A percentile compares a stretch with the other conserved stretches of the same genome.
These are phyloP conservation scores for Penicillium simplicissimum DNA, from an alignment of 495 filamentous ascomycete species.

Conservation along the genomic window DNA sequence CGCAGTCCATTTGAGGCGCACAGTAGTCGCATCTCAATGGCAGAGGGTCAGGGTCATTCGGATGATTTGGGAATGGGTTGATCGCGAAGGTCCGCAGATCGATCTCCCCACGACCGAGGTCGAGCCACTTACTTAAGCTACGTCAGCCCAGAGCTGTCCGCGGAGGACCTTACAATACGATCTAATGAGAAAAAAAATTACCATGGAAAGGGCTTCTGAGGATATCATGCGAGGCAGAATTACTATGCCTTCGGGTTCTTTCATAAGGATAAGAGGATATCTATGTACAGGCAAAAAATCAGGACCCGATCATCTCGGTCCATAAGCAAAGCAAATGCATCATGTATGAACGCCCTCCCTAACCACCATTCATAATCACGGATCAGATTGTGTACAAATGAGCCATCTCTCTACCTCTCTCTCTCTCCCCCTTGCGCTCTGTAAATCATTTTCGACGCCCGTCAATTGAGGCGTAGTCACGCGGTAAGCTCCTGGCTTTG, in stretches of 20 bases:
- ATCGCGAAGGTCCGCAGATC: slow-evolving; percentile 6
- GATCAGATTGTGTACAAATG: slow-evolving; percentile 38
- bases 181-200: not conserved
- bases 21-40: slow-evolving; percentile 35
- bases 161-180: too few species aligned
- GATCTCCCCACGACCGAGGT: not conserved
- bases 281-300: slow-evolving; percentile 30
- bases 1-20: slow-evolving; percentile 27
- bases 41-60: not conserved
- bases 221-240: not conserved
- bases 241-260: slow-evolving; percentile 10
- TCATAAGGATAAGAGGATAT: slow-evolving; percentile 24
- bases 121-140: slow-evolving; percentile 21
- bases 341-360: slow-evolving; percentile 38
- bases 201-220: not conserved
- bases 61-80: slow-evolving; percentile 9
- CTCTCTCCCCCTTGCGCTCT: not conserved
- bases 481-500: slow-evolving; percentile 42
- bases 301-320: slow-evolving; percentile 8
- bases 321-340: slow-evolving; percentile 37
- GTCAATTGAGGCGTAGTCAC: slow-evolving; percentile 31
- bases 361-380: slow-evolving; percentile 31
- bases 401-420: not conserved
- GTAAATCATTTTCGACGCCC: not conserved
- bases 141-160: not conserved